Base-by-base conservation (phyloP, 1,284 basidiomycete species). In the Paramarasmius palmivorus region DNA sequence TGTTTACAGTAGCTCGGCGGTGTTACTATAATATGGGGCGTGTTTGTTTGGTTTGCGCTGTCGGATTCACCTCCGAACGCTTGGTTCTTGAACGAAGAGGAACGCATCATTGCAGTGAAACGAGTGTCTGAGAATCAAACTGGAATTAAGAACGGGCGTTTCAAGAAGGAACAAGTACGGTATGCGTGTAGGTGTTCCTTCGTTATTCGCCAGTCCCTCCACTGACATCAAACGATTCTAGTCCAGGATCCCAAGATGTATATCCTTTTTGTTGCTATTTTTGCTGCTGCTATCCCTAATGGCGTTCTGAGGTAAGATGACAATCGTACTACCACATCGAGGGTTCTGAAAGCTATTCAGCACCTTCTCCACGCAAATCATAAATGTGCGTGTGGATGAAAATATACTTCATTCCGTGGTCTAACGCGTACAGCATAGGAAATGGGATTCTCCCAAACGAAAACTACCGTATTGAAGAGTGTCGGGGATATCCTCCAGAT, bases 21-120 rank as follows among this genome's bases (percentile, higher is more conserved):
- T 8, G 1, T 59, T 9, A 60, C 61, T 19, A 57, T 55, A 26
- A 34, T 53, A 15, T 62, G 59, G 61, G 59, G 61, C 6, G 14
- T 40, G n/a, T 50, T 52, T 14, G 9, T 69, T 15, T 65, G 58
- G 32, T 20, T 65, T 15, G 57, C 60, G n/a, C 61, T 71, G n/a
- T 66, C 68, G 1, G 59, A 62, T 19, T 63, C 63, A 5, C 70
- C 69, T 0, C 61, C 58, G 14, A 58, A 55, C 0, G 65, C 68
- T 0, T 55, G 55, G 35, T 71, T 65, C 52, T 53, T 70, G 26
- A 61, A 59, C 15, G 56, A 62, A 14, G 50, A 61, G 36, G 65
- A 73, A 52, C 65, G 66, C 48, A 40, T 62, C 10, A 60, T 71
- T n/a, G 69, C 69, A 2, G 58, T 72, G 29, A 67, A 70, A 53